Evolutionary conservation across 2,329 filamentous ascomycete genomes (phyloP), one percentile per base, ranked within the genome.

Genomic region (Cladophialophora psammophila): DNA sequence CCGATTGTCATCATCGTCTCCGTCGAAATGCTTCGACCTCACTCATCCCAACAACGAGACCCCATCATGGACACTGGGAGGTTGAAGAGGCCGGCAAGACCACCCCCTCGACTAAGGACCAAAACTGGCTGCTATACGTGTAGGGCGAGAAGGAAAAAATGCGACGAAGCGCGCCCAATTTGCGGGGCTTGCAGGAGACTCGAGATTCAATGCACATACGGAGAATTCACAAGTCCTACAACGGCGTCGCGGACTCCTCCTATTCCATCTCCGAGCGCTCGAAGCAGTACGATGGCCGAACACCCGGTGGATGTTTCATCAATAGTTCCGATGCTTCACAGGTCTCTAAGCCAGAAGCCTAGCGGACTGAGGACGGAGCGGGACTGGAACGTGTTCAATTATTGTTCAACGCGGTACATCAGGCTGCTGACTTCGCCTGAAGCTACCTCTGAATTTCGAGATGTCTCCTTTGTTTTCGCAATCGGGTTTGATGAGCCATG

Each of bases 151-250:
- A 65, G 67, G 8, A 76, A 75, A 15, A 77, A 65, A 48, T 75
- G 75, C 36, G 72, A 72, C 66, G 75, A 72, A 26, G 73, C 70
- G 35, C 72, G 72, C 67, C 75, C 75, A 8, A 75, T 65, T 64
- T 77, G 76, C 40, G 79, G 61, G 36, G 57, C 66, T 36, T 73
- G 66, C 57, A 36, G 52, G 42, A 64, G 59, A 36, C 60, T 66
- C 13, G 34, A 64, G 42, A 55, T 68, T 71, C 72, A 15, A 74
- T 74, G 73, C 76, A 76, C 58, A 76, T 67, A 55, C 63, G 56
- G 57, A 58, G 71, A 38, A 52, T 61, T 20, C 31, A 12, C 59
- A 20, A 40, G 32, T 31, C 31, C 54, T n/a, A 40, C 60, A 7
- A 20, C 38, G 42, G 10, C 42, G 4, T 55, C 60, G n/a, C 48